These are phyloP conservation scores for Aspergillus brunneoviolaceus DNA, from an alignment of 2,329 filamentous ascomycete species.

Conservation along the genomic window DNA sequence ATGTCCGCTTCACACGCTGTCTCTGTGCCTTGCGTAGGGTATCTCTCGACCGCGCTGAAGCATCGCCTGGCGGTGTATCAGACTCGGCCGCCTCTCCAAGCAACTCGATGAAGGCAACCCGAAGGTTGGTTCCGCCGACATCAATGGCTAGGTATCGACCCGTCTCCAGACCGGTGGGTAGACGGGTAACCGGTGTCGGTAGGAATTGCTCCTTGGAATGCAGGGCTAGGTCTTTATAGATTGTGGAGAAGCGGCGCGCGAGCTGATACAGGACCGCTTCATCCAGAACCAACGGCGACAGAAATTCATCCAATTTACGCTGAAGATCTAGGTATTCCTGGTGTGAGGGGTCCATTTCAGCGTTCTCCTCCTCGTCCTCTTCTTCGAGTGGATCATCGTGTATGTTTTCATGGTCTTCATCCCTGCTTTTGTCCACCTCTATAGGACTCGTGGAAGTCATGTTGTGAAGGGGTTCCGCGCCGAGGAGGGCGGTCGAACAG, in stretches of 20 bases:
- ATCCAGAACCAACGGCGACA: constrained; percentile 42
- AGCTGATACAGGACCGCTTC: constrained; percentile 46
- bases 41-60: constrained; percentile 42
- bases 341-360: constrained; percentile 30
- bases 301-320: constrained; percentile 40
- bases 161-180: constrained; percentile 53
- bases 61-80: constrained; percentile 31
- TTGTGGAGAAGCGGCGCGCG: constrained; percentile 46
- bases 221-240: constrained; percentile 46
- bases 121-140: constrained; percentile 57
- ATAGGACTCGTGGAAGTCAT: constrained; percentile 29
- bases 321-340: constrained; percentile 33
- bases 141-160: constrained; percentile 58
- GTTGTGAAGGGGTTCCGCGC: constrained; percentile 1
- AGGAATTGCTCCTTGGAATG: constrained; percentile 49
- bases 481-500: neutral
- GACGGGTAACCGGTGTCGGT: constrained; percentile 47
- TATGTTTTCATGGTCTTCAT: constrained; percentile 30
- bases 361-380: constrained; percentile 39
- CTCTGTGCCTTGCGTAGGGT: constrained; percentile 47
- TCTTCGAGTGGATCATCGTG: constrained; percentile 32
- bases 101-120: constrained; percentile 58
- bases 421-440: constrained; percentile 24
- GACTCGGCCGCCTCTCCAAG: constrained; percentile 44
- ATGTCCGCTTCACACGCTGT: constrained; percentile 48